Evolutionary conservation across 441 rosid species (phyloP), one percentile per base, ranked within the genome.

Genomic region (Pelargonium fulgidum): DNA sequence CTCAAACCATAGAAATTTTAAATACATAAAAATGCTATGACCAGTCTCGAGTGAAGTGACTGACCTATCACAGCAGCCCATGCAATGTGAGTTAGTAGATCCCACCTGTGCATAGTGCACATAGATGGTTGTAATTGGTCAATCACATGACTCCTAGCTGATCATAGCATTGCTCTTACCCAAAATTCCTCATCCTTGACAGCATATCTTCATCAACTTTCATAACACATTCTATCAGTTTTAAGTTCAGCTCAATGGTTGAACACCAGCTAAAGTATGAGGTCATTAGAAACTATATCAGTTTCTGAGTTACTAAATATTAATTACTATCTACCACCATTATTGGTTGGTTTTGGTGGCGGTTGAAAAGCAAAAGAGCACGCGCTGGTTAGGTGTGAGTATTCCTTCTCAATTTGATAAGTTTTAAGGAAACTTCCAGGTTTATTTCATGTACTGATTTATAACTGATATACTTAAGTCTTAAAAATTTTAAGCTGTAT

Each of bases 11-110:
- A 47, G 52, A 47, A 47, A n/a, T 47, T 47, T 47, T 47, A 11
- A 12, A 4, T 47, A 12, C 52, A 47, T n/a, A 47, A 47, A 47
- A 47, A 47, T 11, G 52, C 14, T 47, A 47, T 47, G 52, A n/a
- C 52, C 52, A 47, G 52, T 47, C 52, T 11, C 13, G 52, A 47
- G 52, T 47, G 14, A 47, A 47, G 52, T 10, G 52, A 36, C 52
- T 47, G 52, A n/a, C 52, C 52, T 11, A 47, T 47, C 52, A 47
- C 52, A 47, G 52, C 52, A 47, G 52, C 52, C 14, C n/a, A 47
- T 47, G 52, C 52, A 11, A 11, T 47, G 52, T 11, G 41, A 36
- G 41, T 12, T 47, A 47, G 14, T 47, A 47, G 14, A 47, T 47
- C 52, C 52, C 13, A 47, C 52, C 13, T 10, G 52, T 47, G 52